Percentiles rank a stretch among this genome's conserved stretches.
phyloP scores from a whole-genome alignment of 495 filamentous ascomycete genomes.

The Annulohypoxylon moriforme region DNA sequence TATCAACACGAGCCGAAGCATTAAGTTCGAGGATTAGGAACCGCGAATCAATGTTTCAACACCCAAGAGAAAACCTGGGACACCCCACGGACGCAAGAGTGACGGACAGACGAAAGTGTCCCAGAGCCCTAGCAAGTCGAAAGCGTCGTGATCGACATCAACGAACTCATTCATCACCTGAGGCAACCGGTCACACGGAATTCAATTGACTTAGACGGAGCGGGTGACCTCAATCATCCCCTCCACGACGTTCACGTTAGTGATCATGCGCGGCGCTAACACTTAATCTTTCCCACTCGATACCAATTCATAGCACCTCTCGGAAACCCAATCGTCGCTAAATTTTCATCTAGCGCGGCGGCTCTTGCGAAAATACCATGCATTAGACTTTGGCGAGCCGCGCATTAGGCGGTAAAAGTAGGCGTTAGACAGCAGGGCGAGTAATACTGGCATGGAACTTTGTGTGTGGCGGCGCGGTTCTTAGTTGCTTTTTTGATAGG shows the following conservation, averaged over 20 bases:
- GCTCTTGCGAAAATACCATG: background rate
- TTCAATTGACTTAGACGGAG: slow-evolving; percentile 3
- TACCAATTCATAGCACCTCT: background rate
- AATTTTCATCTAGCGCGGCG: background rate
- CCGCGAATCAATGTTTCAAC: slow-evolving; percentile 1
- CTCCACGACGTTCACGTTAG: background rate
- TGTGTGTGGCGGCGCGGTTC: background rate
- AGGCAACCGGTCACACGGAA: slow-evolving; percentile 2
- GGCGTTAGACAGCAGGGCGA: background rate
- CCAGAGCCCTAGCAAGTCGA: background rate
- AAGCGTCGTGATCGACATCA: background rate
- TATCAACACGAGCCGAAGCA: slow-evolving; percentile 74
- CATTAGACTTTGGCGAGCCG: background rate
- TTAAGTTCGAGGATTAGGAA: slow-evolving; percentile 86
- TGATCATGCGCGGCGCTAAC: background rate
- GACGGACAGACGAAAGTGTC: background rate
- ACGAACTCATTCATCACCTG: background rate
- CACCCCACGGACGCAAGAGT: background rate
- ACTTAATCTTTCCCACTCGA: slow-evolving; percentile 1
- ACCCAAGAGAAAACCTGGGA: background rate
- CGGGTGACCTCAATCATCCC: background rate
- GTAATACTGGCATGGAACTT: background rate
- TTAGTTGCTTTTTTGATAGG: slow-evolving; percentile 18
- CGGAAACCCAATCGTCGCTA: background rate
- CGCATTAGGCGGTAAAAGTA: background rate